These are phyloP conservation scores for Phlegmacium glaucopus DNA, from an alignment of 768 basidiomycete genomes.

Conservation along the genomic window DNA sequence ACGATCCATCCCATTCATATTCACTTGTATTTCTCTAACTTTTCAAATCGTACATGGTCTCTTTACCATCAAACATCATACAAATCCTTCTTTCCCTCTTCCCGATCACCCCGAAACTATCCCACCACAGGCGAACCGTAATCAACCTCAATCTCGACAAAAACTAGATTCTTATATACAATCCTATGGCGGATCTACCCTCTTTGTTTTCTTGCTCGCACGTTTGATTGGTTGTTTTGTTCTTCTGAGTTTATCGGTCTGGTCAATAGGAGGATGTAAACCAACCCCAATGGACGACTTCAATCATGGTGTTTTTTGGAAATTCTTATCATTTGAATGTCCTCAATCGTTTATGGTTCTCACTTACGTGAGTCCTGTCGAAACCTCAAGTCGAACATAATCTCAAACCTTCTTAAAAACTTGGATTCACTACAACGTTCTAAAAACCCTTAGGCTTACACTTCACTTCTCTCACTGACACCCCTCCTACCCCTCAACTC, in stretches of 20 bases:
- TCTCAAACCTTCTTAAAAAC: too few species aligned
- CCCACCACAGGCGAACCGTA: not conserved
- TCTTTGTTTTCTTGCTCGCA: constrained; percentile 1
- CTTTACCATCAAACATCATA: not conserved
- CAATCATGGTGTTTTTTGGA: too few species aligned
- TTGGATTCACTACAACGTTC: too few species aligned
- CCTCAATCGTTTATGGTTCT: too few species aligned
- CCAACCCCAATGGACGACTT: not conserved
- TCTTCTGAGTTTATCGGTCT: not conserved
- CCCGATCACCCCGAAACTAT: not conserved
- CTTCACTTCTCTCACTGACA: constrained; percentile 31
- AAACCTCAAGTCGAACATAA: too few species aligned
- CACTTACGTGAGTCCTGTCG: too few species aligned
- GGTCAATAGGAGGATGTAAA: not conserved
- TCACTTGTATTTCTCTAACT: not conserved
- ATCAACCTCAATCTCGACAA: not conserved
- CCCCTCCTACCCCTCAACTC: constrained; percentile 32
- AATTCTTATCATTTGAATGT: too few species aligned
- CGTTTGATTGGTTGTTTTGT: not conserved
- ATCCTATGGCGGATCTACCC: constrained; percentile 1
- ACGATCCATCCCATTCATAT: not conserved
- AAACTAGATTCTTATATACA: not conserved
- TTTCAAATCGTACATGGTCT: not conserved
- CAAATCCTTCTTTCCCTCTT: not conserved
- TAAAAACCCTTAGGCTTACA: not conserved